Evolutionary conservation across 495 filamentous ascomycete species (phyloP).

Genomic region (Penicillium bovifimosum): DNA sequence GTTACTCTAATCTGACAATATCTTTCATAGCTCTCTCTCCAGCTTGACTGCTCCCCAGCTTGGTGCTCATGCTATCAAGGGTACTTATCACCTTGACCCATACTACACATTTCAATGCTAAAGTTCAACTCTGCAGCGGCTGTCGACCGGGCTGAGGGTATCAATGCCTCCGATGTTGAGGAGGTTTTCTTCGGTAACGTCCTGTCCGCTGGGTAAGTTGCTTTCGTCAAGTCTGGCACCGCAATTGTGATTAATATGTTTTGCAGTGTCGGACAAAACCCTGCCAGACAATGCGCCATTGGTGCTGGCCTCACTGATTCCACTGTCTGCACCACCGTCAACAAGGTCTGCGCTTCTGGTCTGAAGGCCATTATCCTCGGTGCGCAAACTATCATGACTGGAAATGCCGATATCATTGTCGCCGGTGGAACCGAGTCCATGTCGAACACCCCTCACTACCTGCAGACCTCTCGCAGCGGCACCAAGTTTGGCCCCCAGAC

Average conservation of each 20-base stretch:
- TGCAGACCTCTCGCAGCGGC: constrained; percentile 73
- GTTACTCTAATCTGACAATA: constrained; percentile 7
- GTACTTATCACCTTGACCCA: constrained; percentile 35
- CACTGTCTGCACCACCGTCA: constrained; percentile 85
- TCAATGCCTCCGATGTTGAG: constrained; percentile 81
- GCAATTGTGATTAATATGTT: constrained; percentile 6
- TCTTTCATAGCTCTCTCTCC: constrained; percentile 63
- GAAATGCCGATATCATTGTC: constrained; percentile 82
- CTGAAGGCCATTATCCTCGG: constrained; percentile 93
- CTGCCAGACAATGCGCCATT: constrained; percentile 88
- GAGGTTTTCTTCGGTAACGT: constrained; percentile 99
- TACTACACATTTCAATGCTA: constrained; percentile 9
- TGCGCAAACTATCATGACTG: constrained; percentile 93
- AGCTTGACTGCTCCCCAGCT: constrained; percentile 81
- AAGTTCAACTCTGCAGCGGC: constrained; percentile 55
- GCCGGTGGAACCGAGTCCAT: constrained; percentile 95
- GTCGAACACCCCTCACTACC: constrained; percentile 97
- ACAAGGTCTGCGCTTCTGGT: constrained; percentile 96
- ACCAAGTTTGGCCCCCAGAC: constrained; percentile 85
- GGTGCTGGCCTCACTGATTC: constrained; percentile 72
- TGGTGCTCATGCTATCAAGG: constrained; percentile 86
- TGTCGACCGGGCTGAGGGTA: constrained; percentile 73
- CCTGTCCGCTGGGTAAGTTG: constrained; percentile 79
- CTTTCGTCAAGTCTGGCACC: neutral
- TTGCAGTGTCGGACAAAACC: constrained; percentile 86